Conservation (phyloP, 164 flowering plant species). For the Tetrastigma voinierianum region DNA sequence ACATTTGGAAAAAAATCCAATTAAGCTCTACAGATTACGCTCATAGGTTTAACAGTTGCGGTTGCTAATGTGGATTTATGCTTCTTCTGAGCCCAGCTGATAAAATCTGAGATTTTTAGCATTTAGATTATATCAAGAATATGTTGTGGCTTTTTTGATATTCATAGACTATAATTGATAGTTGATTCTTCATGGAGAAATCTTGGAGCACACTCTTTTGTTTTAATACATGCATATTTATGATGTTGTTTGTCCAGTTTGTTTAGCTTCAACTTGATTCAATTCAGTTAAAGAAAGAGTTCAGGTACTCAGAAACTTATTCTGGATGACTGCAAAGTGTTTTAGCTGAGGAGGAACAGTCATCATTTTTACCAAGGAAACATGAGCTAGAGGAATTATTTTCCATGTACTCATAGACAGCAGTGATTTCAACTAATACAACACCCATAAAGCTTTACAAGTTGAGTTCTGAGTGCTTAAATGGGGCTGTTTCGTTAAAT, state of each 20-base stretch:
- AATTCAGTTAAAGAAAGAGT: no score
- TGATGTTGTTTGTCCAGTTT: constrained; percentile 41
- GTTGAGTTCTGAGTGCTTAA: constrained; percentile 48
- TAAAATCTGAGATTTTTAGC: constrained; percentile 53
- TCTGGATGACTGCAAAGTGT: no score
- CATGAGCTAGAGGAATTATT: constrained; percentile 43
- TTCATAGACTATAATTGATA: constrained; percentile 47
- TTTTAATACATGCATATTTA: no score
- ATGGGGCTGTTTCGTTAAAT: constrained; percentile 47
- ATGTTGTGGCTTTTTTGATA: constrained; percentile 43
- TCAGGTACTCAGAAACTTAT: no score
- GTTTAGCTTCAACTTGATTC: constrained; percentile 27
- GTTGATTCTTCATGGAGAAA: constrained; percentile 58
- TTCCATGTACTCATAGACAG: constrained; percentile 50
- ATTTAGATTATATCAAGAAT: constrained; percentile 36
- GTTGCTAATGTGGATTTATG: constrained; percentile 50
- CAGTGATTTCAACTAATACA: constrained; percentile 40
- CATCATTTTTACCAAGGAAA: constrained; percentile 32
- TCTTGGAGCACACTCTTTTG: no score
- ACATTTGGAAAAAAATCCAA: neutral
- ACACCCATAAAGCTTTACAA: constrained; percentile 44
- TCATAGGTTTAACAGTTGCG: constrained; percentile 53
- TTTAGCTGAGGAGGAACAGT: neutral
- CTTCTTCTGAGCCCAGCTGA: constrained; percentile 50
- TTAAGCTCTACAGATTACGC: neutral